phyloP scores from a whole-genome alignment of 2,329 filamentous ascomycete genomes.

The Alternaria gansuensis region DNA sequence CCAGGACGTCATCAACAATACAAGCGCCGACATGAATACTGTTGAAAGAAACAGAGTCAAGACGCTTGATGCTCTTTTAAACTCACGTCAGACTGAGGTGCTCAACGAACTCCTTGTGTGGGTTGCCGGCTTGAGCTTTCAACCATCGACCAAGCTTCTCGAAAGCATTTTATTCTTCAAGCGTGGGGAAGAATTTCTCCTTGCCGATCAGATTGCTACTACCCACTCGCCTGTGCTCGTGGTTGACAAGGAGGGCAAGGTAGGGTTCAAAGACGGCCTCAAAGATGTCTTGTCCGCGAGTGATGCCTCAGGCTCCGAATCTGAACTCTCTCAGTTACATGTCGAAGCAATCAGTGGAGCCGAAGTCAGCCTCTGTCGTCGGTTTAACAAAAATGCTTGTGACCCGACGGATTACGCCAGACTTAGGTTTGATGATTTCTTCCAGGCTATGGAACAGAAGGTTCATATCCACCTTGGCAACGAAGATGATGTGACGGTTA shows the following conservation, averaged over 20 bases:
- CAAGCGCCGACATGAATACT: slow-evolving; percentile 13
- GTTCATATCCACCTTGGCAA: slow-evolving; percentile 13
- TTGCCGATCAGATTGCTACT: slow-evolving; percentile 16
- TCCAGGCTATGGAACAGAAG: slow-evolving; percentile 21
- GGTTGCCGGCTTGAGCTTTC: slow-evolving; percentile 18
- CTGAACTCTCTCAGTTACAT: neutral
- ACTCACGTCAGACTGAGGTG: slow-evolving; percentile 14
- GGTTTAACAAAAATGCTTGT: neutral
- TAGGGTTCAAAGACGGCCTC: slow-evolving; percentile 12
- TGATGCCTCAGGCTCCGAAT: neutral
- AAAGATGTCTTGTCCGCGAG: neutral
- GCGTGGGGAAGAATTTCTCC: slow-evolving; percentile 12
- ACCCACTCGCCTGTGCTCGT: slow-evolving; percentile 18
- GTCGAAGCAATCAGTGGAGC: neutral
- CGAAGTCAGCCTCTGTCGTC: neutral
- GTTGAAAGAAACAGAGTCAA: slow-evolving; percentile 11
- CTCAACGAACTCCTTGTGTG: slow-evolving; percentile 29
- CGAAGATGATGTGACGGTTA: neutral
- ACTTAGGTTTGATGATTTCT: slow-evolving; percentile 25
- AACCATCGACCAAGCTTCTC: slow-evolving; percentile 14
- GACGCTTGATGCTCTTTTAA: slow-evolving; percentile 14
- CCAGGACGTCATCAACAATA: slow-evolving; percentile 23
- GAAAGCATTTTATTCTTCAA: slow-evolving; percentile 24
- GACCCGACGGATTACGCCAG: slow-evolving; percentile 13
- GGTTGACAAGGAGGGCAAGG: slow-evolving; percentile 6